phyloP scores from a whole-genome alignment of 2,329 filamentous ascomycete genomes.

The Aureobasidium sp. region DNA sequence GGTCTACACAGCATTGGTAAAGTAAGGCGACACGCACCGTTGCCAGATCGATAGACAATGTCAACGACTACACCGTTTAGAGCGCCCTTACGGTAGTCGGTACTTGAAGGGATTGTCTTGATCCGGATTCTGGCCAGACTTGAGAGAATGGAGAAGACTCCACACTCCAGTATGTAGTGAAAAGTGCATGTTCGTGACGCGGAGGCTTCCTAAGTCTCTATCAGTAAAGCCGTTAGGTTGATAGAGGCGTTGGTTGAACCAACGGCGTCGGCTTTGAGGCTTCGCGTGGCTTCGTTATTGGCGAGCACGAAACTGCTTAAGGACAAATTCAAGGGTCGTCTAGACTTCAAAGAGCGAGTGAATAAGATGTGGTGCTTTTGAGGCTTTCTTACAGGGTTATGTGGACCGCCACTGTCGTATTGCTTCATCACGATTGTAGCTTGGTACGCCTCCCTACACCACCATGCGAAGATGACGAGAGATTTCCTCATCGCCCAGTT shows the following conservation, averaged over 20 bases:
- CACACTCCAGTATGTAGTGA: background rate
- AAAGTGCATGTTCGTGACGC: background rate
- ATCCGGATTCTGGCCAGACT: slow-evolving; percentile 7
- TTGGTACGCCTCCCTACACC: too few species aligned
- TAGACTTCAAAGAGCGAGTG: background rate
- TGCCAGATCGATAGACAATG: slow-evolving; percentile 10
- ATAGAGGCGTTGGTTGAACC: slow-evolving; percentile 12
- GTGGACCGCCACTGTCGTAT: background rate
- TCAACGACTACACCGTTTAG: background rate
- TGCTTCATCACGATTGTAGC: too few species aligned
- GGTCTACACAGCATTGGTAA: background rate
- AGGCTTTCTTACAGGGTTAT: background rate
- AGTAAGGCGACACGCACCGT: background rate
- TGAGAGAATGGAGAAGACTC: background rate
- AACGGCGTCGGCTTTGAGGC: slow-evolving; percentile 5
- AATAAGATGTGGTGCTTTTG: background rate
- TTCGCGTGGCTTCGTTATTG: slow-evolving; percentile 12
- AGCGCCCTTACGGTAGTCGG: slow-evolving; percentile 3
- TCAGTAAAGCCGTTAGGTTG: slow-evolving; percentile 12
- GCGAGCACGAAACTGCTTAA: background rate
- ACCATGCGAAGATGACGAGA: too few species aligned
- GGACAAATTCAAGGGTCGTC: background rate
- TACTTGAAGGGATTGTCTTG: background rate
- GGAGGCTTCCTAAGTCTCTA: slow-evolving; percentile 13
- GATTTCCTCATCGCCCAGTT: too few species aligned